Percentiles rank a stretch among this genome's conserved stretches.
phyloP scores from a whole-genome alignment of 495 filamentous ascomycete genomes.

The Neurospora sp. region DNA sequence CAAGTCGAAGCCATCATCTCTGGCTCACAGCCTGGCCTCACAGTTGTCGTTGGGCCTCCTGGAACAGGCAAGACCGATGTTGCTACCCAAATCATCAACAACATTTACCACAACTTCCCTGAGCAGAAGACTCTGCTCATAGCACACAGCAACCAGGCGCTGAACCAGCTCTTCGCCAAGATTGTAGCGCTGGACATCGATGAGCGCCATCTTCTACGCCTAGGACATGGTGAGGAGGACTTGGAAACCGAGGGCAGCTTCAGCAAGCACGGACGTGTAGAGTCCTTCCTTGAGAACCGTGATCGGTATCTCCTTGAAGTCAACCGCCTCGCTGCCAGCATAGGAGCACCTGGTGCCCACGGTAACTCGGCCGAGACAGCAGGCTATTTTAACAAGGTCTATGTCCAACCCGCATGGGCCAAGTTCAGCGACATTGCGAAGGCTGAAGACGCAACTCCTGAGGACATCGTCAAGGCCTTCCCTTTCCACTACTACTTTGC shows the following conservation, averaged over 20 bases:
- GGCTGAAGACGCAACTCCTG: conserved; percentile 39
- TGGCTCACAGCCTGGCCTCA: conserved; percentile 88
- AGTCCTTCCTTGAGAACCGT: conserved; percentile 89
- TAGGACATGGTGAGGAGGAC: conserved; percentile 94
- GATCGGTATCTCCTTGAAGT: conserved; percentile 73
- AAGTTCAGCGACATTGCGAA: conserved; percentile 62
- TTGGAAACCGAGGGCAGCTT: conserved; percentile 78
- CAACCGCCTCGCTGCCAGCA: conserved; percentile 68
- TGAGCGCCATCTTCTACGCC: conserved; percentile 80
- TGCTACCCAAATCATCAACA: conserved; percentile 96
- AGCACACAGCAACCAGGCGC: conserved; percentile 93
- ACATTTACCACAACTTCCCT: conserved; percentile 97
- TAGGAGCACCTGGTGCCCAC: conserved; percentile 82
- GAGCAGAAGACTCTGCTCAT: conserved; percentile 84
- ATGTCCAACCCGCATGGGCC: conserved; percentile 79
- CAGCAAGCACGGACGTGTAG: conserved; percentile 91
- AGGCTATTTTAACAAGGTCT: conserved; percentile 89
- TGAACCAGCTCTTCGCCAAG: conserved; percentile 99
- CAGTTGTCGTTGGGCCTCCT: conserved; percentile 88
- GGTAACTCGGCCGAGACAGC: conserved; percentile 94
- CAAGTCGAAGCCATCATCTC: conserved; percentile 91
- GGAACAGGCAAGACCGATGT: conserved; percentile 99
- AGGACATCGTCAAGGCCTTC: conserved; percentile 61
- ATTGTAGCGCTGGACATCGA: conserved; percentile 93
- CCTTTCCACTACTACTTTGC: conserved; percentile 88